phyloP scores from a whole-genome alignment of 176 grass and related monocot genomes.

The Oryza meyeriana region DNA sequence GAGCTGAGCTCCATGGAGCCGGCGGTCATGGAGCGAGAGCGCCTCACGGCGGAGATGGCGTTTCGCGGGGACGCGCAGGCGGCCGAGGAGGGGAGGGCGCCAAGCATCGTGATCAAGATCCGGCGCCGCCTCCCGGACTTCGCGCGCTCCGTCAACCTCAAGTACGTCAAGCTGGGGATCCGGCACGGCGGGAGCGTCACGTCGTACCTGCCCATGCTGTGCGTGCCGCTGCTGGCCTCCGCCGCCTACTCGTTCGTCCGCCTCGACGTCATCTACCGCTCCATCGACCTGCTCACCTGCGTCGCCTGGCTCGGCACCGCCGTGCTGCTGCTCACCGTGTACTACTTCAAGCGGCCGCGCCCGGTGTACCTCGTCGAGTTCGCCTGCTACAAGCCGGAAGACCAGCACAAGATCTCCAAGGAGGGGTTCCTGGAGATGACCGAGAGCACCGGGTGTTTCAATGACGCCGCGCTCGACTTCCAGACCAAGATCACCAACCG shows the following conservation, averaged over 20 bases:
- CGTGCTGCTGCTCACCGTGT: constrained; percentile 49
- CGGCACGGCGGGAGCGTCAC: constrained; percentile 53
- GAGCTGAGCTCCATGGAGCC: constrained; percentile 25
- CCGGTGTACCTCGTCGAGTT: constrained; percentile 72
- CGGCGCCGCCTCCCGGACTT: constrained; percentile 68
- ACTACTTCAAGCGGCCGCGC: constrained; percentile 65
- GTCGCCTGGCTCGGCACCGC: constrained; percentile 48
- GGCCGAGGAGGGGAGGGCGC: neutral
- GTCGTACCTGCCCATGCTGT: constrained; percentile 36
- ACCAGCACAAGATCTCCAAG: constrained; percentile 67
- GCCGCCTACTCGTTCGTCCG: constrained; percentile 44
- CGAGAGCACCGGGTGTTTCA: constrained; percentile 53
- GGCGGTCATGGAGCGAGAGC: constrained; percentile 61
- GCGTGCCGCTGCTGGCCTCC: constrained; percentile 44
- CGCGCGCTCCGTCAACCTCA: constrained; percentile 67
- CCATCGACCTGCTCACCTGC: constrained; percentile 64
- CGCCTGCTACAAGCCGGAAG: constrained; percentile 68
- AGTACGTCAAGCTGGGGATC: constrained; percentile 70
- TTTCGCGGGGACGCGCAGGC: constrained; percentile 26
- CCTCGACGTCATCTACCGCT: constrained; percentile 57
- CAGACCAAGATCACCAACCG: constrained; percentile 72
- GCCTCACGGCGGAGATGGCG: constrained; percentile 70
- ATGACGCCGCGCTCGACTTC: constrained; percentile 47
- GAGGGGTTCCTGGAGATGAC: constrained; percentile 61
- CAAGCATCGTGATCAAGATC: constrained; percentile 76